Base-by-base conservation (phyloP, 805 yeast species). In the Candida oleophila region DNA sequence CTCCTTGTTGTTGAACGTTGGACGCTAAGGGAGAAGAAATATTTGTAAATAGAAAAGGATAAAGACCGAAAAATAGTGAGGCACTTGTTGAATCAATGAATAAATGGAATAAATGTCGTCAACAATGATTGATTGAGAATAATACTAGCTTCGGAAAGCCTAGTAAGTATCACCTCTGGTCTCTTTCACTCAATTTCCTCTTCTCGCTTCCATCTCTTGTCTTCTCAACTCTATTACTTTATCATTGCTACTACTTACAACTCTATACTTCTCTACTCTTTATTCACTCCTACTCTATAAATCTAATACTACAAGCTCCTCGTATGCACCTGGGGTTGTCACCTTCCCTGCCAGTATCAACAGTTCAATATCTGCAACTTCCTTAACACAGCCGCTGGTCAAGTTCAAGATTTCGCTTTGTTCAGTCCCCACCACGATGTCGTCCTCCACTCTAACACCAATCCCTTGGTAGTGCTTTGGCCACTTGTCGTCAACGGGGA, bases 361-460 rank as follows among this genome's bases (percentile, higher is more conserved):
- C 33, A 72, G 66, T 62, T 91, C 97, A 39, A 92, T 81, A 55
- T 92, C 98, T 1, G 59, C 78, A 30, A 92, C 76, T 61, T 92
- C 97, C 64, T 94, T 94, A 3, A 83, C 85, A 25, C 97, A 92
- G 52, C 86, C 92, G 7, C 78, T 81, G 1, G 97, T 88, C 54
- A 94, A 71, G 52, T 71, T 71, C 21, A 67, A 41, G 15, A 76
- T 70, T 9, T 79, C 82, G 52, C 76, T 76, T 2, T 68, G 64
- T 16, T 73, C 68, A n/a, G 74, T 61, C 0, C 96, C 96, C 33
- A 91, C 80, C 0, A 86, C 96, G 33, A 92, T 78, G 63, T 94
- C 91, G 68, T 94, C 99, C 65, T 94, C 99, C 28, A 94, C 87
- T 56, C 99, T 81, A 21, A 94, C 87, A 1, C 98, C 99, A 43